phyloP scores from a whole-genome alignment of 768 basidiomycete species.

The Kwoniella sp. region DNA sequence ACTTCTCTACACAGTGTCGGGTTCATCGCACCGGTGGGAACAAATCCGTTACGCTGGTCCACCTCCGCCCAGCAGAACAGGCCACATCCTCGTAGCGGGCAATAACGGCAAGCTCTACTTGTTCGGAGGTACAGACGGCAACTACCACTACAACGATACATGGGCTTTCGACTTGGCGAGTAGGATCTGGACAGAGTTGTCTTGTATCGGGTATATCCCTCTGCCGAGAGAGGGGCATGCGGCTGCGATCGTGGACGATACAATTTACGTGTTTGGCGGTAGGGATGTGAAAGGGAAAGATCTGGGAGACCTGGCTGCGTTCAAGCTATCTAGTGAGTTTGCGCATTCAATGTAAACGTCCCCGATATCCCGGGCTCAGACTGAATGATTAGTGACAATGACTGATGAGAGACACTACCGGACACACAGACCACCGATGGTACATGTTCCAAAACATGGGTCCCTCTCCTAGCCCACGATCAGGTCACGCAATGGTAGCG shows the following conservation, averaged over 20 bases:
- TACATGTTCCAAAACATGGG: slow-evolving; percentile 99
- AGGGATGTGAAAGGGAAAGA: slow-evolving; percentile 97
- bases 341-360: background rate
- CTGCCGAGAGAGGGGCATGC: slow-evolving; percentile 95
- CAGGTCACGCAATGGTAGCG: slow-evolving; percentile 97
- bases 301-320: slow-evolving; percentile 88
- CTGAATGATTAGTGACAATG: background rate
- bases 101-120: slow-evolving; percentile 80
- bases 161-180: slow-evolving; percentile 89
- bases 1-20: slow-evolving; percentile 58
- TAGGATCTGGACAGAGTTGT: slow-evolving; percentile 82
- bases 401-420: slow-evolving; percentile 27
- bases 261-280: slow-evolving; percentile 96
- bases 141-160: slow-evolving; percentile 98
- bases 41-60: slow-evolving; percentile 63
- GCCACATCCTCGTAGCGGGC: slow-evolving; percentile 79
- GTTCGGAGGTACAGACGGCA: slow-evolving; percentile 99
- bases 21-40: slow-evolving; percentile 87
- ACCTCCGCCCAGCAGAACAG: slow-evolving; percentile 77
- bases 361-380: background rate
- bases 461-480: slow-evolving; percentile 84
- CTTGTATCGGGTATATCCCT: slow-evolving; percentile 95
- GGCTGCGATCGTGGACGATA: slow-evolving; percentile 93
- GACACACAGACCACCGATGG: slow-evolving; percentile 87
- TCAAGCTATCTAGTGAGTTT: slow-evolving; percentile 92